Evolutionary conservation across 768 basidiomycete genomes (phyloP).

Genomic region (Mycena olivaceomarginata): DNA sequence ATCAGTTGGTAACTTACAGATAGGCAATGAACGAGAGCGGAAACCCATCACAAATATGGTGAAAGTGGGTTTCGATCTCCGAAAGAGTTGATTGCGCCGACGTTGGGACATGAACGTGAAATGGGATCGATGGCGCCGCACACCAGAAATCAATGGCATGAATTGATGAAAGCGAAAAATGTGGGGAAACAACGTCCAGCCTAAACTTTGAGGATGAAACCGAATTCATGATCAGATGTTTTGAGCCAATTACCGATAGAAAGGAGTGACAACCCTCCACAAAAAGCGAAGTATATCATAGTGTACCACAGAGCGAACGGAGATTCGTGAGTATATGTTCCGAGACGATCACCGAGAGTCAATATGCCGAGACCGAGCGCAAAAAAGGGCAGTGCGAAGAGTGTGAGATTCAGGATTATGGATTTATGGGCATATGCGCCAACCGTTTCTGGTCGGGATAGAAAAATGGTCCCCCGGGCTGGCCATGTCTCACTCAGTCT

Average conservation of each 20-base stretch:
- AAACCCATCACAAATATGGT: slow-evolving; percentile 20
- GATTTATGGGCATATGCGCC: too few relatives aligned
- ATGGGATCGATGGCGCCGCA: slow-evolving; percentile 10
- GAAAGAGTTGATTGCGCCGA: background rate
- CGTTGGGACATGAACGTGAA: slow-evolving; percentile 25
- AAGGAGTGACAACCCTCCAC: background rate
- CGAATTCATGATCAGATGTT: background rate
- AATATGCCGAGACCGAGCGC: too few relatives aligned
- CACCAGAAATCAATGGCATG: slow-evolving; percentile 7
- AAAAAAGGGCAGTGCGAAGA: too few relatives aligned
- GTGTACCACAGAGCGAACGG: too few relatives aligned
- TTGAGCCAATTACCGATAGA: background rate
- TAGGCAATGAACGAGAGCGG: background rate
- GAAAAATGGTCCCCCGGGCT: too few relatives aligned
- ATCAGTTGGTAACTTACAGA: background rate
- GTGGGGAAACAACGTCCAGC: background rate
- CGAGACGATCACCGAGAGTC: too few relatives aligned
- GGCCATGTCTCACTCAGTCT: too few relatives aligned
- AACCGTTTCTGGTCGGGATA: too few relatives aligned
- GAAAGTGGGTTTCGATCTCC: background rate
- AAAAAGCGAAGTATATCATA: background rate
- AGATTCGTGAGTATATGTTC: too few relatives aligned
- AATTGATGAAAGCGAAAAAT: slow-evolving; percentile 9
- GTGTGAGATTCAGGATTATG: too few relatives aligned
- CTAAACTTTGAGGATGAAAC: background rate